phyloP scores from a whole-genome alignment of 176 grass and related monocot genomes.

The Carex scoparia region DNA sequence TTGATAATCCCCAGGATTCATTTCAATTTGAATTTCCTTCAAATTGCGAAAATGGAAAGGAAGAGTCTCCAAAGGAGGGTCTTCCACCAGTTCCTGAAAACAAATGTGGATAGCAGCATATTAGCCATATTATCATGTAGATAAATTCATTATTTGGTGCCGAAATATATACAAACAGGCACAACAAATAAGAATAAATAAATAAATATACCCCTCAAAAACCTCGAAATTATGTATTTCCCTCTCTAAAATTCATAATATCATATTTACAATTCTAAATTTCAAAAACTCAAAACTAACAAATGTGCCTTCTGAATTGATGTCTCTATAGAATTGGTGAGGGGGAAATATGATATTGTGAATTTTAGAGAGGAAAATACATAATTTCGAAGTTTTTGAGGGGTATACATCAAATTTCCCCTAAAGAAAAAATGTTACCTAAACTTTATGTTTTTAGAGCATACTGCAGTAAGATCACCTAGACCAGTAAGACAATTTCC shows the following conservation, averaged over 20 bases:
- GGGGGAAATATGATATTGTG: no score
- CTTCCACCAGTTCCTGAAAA: background rate
- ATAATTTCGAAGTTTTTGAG: no score
- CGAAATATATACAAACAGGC: background rate
- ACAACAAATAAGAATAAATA: background rate
- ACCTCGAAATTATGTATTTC: no score
- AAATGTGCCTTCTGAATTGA: no score
- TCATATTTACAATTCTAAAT: no score
- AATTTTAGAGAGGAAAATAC: no score
- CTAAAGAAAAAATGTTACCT: no score
- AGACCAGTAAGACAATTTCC: background rate
- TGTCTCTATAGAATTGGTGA: no score
- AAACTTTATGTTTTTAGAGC: background rate
- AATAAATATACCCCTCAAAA: background rate
- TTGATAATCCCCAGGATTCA: conserved; percentile 10
- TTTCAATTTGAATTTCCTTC: background rate
- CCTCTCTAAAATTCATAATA: no score
- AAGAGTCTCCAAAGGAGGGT: background rate
- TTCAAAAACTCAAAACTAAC: no score
- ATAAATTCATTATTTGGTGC: background rate
- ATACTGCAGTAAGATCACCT: background rate
- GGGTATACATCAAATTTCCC: no score
- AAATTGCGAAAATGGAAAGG: background rate
- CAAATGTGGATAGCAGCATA: background rate
- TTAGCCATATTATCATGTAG: background rate